Evolutionary conservation across 1,284 basidiomycete genomes (phyloP).

Genomic region (Mycosarcoma mackinlayi): DNA sequence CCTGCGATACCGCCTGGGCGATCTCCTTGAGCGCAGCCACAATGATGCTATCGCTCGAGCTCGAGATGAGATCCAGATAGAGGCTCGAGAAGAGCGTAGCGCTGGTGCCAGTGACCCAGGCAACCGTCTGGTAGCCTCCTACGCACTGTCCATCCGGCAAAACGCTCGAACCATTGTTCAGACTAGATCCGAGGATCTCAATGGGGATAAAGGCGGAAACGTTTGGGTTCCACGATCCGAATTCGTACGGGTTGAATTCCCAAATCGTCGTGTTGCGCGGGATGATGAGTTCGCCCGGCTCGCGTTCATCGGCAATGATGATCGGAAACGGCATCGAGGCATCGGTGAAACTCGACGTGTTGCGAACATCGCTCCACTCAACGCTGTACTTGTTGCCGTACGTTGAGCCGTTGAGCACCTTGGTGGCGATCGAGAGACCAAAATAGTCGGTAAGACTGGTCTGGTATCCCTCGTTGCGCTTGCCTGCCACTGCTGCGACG

Average conservation of each 20-base stretch:
- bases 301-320: constrained; percentile 71
- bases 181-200: constrained; percentile 58
- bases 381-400: constrained; percentile 59
- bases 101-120: constrained; percentile 58
- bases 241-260: constrained; percentile 71
- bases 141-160: constrained; percentile 44
- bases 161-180: constrained; percentile 50
- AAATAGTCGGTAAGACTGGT: constrained; percentile 64
- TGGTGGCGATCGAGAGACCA: constrained; percentile 61
- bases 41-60: constrained; percentile 37
- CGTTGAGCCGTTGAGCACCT: constrained; percentile 57
- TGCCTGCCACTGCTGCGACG: constrained; percentile 54
- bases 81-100: constrained; percentile 69
- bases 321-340: constrained; percentile 68
- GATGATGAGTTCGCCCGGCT: constrained; percentile 69
- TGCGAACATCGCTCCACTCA: constrained; percentile 58
- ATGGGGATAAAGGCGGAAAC: constrained; percentile 63
- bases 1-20: constrained; percentile 43
- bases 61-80: constrained; percentile 55
- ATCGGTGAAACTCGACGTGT: constrained; percentile 51
- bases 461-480: constrained; percentile 46
- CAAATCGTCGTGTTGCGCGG: constrained; percentile 69
- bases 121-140: constrained; percentile 60
- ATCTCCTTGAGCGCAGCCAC: constrained; percentile 49
- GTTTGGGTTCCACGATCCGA: constrained; percentile 70